Percentiles rank a stretch among this genome's conserved stretches.
phyloP scores from a whole-genome alignment of 2,329 filamentous ascomycete genomes.

The Epichloe festucae region DNA sequence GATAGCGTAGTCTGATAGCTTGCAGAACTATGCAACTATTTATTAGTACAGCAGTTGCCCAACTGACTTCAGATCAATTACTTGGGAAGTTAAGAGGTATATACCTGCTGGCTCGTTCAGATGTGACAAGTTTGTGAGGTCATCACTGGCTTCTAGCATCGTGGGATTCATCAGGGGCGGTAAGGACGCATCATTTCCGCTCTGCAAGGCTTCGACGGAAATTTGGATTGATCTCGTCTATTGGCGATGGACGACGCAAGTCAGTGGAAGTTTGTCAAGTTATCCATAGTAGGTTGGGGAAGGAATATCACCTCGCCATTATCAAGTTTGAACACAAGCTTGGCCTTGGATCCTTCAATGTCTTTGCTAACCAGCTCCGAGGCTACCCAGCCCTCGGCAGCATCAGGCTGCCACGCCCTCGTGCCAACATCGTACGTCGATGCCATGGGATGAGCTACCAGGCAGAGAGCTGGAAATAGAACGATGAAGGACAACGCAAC shows the following conservation, averaged over 20 bases:
- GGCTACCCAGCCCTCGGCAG: slow-evolving; percentile 91
- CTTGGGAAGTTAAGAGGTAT: background rate
- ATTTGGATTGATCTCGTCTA: slow-evolving; percentile 73
- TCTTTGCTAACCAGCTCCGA: slow-evolving; percentile 85
- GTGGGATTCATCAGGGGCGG: slow-evolving; percentile 96
- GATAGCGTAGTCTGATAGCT: slow-evolving; percentile 92
- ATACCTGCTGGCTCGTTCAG: slow-evolving; percentile 94
- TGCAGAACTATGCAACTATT: slow-evolving; percentile 58
- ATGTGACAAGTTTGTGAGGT: slow-evolving; percentile 93
- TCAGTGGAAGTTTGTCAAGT: background rate
- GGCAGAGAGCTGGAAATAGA: slow-evolving; percentile 4
- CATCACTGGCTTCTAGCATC: slow-evolving; percentile 96
- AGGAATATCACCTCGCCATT: slow-evolving; percentile 68
- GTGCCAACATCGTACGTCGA: slow-evolving; percentile 94
- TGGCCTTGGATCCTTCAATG: slow-evolving; percentile 73
- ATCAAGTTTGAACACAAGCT: slow-evolving; percentile 74
- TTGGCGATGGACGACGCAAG: slow-evolving; percentile 1
- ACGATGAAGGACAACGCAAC: slow-evolving; percentile 8
- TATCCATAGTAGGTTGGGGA: background rate
- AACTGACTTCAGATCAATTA: background rate
- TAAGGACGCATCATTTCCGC: slow-evolving; percentile 62
- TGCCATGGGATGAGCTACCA: slow-evolving; percentile 49
- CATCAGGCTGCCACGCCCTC: slow-evolving; percentile 95
- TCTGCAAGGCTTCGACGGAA: slow-evolving; percentile 60
- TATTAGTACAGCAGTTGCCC: background rate